Evolutionary conservation across 208 protist genomes (phyloP).

Genomic region (Novymonas esmeraldas): DNA sequence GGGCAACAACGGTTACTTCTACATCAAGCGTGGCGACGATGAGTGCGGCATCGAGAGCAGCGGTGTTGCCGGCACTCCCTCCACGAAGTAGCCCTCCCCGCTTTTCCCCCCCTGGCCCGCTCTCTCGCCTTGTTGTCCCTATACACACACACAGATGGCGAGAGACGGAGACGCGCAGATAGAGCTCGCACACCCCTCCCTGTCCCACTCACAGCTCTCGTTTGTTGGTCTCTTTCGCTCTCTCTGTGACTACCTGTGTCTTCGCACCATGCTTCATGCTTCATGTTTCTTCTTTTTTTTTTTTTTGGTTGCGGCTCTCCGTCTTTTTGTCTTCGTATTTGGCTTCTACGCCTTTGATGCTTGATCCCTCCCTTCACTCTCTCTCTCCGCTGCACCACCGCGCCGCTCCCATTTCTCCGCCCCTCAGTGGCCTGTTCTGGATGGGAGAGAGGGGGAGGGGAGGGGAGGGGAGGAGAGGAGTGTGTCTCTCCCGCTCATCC

Average conservation of each 20-base stretch:
- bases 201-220: too few relatives aligned
- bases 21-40: conserved; percentile 70
- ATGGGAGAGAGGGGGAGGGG: not conserved
- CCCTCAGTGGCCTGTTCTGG: too few relatives aligned
- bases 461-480: not conserved
- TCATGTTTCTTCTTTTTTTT: conserved; percentile 4
- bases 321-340: conserved; percentile 13
- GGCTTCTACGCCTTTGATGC: not conserved
- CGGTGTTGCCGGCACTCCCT: conserved; percentile 55
- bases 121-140: too few relatives aligned
- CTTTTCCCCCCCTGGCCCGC: too few relatives aligned
- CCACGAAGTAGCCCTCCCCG: conserved; percentile 3
- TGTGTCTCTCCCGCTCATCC: too few relatives aligned
- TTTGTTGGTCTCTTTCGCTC: not conserved
- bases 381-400: too few relatives aligned
- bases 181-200: too few relatives aligned
- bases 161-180: too few relatives aligned
- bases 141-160: too few relatives aligned
- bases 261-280: not conserved
- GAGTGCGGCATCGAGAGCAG: conserved; percentile 82
- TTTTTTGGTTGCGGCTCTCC: conserved; percentile 1
- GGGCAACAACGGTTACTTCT: conserved; percentile 90
- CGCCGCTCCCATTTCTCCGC: too few relatives aligned
- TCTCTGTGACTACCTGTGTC: not conserved
- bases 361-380: not conserved